These are phyloP conservation scores for Arachnopeziza araneosa DNA, from an alignment of 2,329 filamentous ascomycete genomes.

Conservation along the genomic window DNA sequence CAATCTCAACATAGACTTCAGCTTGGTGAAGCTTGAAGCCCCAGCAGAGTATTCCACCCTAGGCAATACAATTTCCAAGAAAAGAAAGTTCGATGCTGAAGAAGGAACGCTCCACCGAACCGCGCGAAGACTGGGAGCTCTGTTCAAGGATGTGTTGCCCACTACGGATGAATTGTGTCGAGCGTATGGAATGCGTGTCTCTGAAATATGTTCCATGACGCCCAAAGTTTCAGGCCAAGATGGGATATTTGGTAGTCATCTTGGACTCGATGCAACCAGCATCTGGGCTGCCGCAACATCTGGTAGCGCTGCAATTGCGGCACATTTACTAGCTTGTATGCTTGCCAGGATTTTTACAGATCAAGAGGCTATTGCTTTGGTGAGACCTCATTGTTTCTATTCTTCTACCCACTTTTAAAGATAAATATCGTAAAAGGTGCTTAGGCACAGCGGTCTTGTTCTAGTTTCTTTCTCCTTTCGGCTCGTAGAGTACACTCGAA, in stretches of 20 bases:
- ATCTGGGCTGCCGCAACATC: conserved; percentile 33
- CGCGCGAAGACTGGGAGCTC: conserved; percentile 35
- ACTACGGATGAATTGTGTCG: conserved; percentile 15
- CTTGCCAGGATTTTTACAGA: conserved; percentile 30
- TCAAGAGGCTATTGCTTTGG: conserved; percentile 28
- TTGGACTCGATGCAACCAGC: conserved; percentile 25
- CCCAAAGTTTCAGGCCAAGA: neutral
- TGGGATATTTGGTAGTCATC: conserved; percentile 19
- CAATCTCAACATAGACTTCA: conserved; percentile 38
- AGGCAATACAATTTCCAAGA: conserved; percentile 27
- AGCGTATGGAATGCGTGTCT: conserved; percentile 17
- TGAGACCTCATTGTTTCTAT: neutral
- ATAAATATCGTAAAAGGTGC: neutral
- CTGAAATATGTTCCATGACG: conserved; percentile 10
- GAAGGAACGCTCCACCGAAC: conserved; percentile 32
- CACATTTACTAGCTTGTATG: conserved; percentile 33
- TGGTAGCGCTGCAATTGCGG: conserved; percentile 19
- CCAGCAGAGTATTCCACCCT: conserved; percentile 34
- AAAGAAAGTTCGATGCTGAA: conserved; percentile 34
- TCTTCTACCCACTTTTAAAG: neutral
- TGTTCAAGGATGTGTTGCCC: conserved; percentile 35
- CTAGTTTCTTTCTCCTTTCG: too few species aligned
- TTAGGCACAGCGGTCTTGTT: neutral
- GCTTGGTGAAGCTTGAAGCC: conserved; percentile 36
- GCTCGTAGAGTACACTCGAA: too few species aligned